phyloP scores from a whole-genome alignment of 345 rosid genomes.

The Stellera chamaejasme region DNA sequence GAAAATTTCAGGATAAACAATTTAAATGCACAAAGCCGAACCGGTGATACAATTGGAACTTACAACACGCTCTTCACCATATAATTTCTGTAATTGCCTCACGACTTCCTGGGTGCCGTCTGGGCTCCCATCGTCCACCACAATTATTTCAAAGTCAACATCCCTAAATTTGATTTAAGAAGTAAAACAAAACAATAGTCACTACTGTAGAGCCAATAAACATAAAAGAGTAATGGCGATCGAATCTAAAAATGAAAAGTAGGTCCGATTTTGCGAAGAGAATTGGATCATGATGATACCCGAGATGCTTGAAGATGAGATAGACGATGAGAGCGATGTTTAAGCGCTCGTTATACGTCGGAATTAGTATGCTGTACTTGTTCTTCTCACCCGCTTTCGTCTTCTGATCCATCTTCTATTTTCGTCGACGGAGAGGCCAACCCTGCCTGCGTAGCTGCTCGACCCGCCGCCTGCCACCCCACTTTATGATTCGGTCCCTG shows the following conservation, averaged over 20 bases:
- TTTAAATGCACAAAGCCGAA: not conserved
- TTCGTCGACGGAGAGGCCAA: constrained; percentile 3
- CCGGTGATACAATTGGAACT: constrained; percentile 16
- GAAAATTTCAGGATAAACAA: constrained; percentile 7
- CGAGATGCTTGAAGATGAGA: constrained; percentile 90
- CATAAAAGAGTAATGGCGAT: not conserved
- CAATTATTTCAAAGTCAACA: constrained; percentile 77
- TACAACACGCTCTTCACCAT: constrained; percentile 76
- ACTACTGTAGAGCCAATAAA: not conserved
- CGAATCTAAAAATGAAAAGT: too few species aligned
- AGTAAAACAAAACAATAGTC: not conserved
- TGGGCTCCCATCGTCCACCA: constrained; percentile 98
- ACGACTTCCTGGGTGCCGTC: constrained; percentile 93
- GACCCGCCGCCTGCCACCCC: too few species aligned
- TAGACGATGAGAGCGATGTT: constrained; percentile 81
- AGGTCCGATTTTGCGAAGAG: not conserved
- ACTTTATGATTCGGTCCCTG: too few species aligned
- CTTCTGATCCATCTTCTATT: not conserved
- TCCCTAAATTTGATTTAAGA: constrained; percentile 28
- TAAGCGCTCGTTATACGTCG: constrained; percentile 94
- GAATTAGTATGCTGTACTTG: constrained; percentile 80
- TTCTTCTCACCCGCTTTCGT: constrained; percentile 16
- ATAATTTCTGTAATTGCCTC: constrained; percentile 67
- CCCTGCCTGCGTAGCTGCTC: not conserved
- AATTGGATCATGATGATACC: constrained; percentile 19